Conservation (phyloP, 2,329 filamentous ascomycete genomes). For the Scytalidium sp. region DNA sequence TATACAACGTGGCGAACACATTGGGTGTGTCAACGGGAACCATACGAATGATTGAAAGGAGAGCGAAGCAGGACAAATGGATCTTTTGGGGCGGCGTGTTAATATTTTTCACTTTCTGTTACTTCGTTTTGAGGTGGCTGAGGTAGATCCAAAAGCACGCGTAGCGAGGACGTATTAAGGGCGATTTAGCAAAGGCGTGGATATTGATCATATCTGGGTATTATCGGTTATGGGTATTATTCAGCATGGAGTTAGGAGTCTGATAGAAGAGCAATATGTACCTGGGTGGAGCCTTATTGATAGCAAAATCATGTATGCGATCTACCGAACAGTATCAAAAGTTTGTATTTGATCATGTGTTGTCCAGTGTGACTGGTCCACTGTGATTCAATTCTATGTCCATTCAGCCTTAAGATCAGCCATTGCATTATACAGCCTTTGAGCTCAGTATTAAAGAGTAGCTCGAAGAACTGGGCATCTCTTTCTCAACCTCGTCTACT, state of each 20-base stretch:
- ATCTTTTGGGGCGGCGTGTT: constrained; percentile 88
- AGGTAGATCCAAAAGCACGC: constrained; percentile 41
- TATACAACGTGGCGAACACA: constrained; percentile 93
- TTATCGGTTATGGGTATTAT: background rate
- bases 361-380: no score
- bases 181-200: no score
- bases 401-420: no score
- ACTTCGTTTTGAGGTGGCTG: constrained; percentile 82
- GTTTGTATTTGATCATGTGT: background rate
- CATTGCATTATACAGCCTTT: no score
- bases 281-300: background rate
- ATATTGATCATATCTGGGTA: background rate
- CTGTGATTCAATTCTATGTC: no score
- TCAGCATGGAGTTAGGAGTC: background rate
- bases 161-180: no score
- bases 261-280: background rate
- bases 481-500: no score
- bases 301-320: background rate
- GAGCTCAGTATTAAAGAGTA: no score
- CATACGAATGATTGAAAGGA: constrained; percentile 91
- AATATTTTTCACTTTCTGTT: constrained; percentile 88
- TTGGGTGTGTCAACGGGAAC: constrained; percentile 92
- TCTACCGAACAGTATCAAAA: no score
- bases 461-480: no score
- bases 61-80: constrained; percentile 95